Base-by-base conservation (phyloP, 2,329 filamentous ascomycete genomes). In the Fusarium verrucosum region DNA sequence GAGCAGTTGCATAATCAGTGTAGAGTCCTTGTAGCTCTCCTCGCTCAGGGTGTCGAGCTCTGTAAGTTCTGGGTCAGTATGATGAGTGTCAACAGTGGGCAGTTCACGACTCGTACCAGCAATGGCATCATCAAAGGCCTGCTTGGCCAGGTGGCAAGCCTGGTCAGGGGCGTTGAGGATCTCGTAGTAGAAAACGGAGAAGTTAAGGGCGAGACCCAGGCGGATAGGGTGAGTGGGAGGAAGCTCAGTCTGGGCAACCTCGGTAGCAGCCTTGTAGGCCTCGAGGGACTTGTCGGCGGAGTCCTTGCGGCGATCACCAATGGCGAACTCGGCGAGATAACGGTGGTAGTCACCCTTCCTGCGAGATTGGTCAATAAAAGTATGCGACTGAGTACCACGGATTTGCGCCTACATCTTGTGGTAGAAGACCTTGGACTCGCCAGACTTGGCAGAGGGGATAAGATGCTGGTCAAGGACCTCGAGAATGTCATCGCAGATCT, bases 141-240 rank as follows among this genome's bases (percentile, higher is more conserved):
- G 94, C 89, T 98, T 98, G 82, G 94, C 94, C 71, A 98, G 89
- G 80, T 98, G 94, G 89, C 94, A 98, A 77, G 94, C 94, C 78
- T 96, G 94, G 80, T 98, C 95, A 68, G 94, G 94, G 38, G 94
- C 93, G 87, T 98, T 99, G 76, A 98, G 87, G 79, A 98, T 99
- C 89, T 99, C 95, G 81, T 99, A 99, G 90, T 98, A 98, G 87
- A 97, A 97, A 76, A 97, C 94, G 68, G 94, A 97, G 89, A 98
- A 97, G 90, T 97, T 98, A 73, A 98, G 89, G 72, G 94, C 94
- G 76, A 98, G 90, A 80, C 94, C 94, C 70, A 98, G 92, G 76
- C 94, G 94, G 84, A 98, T 98, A 74, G 94, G 94, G 87, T 98
- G 94, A 64, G 95, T 98, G 66, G 94, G 94, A 66, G 94, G 94